phyloP scores from a whole-genome alignment of 805 yeast genomes.

The Metschnikowia hibisci region DNA sequence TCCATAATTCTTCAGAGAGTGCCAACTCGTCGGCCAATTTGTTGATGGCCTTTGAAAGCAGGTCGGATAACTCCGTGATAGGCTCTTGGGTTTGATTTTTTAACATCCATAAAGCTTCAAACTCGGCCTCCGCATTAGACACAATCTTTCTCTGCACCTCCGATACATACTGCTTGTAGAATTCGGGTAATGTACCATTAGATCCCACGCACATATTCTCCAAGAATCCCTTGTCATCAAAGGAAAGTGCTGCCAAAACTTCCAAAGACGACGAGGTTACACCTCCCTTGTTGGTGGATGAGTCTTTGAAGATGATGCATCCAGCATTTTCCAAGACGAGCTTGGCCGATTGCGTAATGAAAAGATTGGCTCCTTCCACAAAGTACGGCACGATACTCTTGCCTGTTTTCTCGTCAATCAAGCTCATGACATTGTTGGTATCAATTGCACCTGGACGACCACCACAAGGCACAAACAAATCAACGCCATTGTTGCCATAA shows the following conservation, averaged over 20 bases:
- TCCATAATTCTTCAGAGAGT: constrained; percentile 77
- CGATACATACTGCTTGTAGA: constrained; percentile 79
- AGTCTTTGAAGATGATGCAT: constrained; percentile 84
- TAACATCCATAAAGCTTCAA: constrained; percentile 80
- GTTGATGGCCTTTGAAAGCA: constrained; percentile 77
- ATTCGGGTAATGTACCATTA: constrained; percentile 53
- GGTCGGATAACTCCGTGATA: constrained; percentile 70
- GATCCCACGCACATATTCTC: constrained; percentile 71
- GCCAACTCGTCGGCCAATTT: constrained; percentile 83
- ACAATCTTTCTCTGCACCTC: constrained; percentile 77
- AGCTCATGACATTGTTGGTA: constrained; percentile 68
- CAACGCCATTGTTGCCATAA: constrained; percentile 56
- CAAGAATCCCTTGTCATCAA: constrained; percentile 80
- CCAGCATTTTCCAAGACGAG: constrained; percentile 83
- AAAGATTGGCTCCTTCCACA: constrained; percentile 97
- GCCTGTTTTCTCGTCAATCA: constrained; percentile 74
- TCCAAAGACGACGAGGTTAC: constrained; percentile 95
- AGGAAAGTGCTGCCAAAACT: constrained; percentile 89
- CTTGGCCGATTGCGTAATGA: constrained; percentile 92
- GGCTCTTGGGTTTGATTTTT: constrained; percentile 61
- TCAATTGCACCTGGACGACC: constrained; percentile 97
- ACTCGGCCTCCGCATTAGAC: constrained; percentile 77
- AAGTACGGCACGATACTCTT: constrained; percentile 76
- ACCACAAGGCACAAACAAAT: constrained; percentile 96
- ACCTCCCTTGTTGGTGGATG: constrained; percentile 97